Conservation (phyloP, 1,284 basidiomycete genomes). For the Heimioporus punctisporus region DNA sequence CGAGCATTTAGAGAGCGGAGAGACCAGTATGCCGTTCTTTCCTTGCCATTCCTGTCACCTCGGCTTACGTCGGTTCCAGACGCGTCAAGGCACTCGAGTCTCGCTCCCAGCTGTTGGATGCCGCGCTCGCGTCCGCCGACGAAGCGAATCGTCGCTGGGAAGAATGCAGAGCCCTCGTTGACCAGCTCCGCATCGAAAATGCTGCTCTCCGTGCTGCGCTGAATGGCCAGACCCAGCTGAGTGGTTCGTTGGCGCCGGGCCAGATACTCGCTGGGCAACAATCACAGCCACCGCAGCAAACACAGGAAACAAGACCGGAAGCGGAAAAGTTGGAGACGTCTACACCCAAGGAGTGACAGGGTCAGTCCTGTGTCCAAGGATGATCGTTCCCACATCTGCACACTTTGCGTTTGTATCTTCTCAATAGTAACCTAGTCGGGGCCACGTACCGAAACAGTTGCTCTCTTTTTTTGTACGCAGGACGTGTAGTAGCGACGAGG, state of each 20-base stretch:
- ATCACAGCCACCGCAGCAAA: constrained; percentile 22
- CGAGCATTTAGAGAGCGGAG: constrained; percentile 82
- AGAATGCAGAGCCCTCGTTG: constrained; percentile 79
- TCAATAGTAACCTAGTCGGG: constrained; percentile 4
- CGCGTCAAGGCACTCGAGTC: constrained; percentile 85
- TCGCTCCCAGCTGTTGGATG: constrained; percentile 78
- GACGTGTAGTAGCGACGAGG: constrained; percentile 17
- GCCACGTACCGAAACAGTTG: constrained; percentile 19
- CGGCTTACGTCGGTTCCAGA: constrained; percentile 37
- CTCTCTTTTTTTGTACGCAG: constrained; percentile 1
- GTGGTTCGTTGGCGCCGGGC: constrained; percentile 23
- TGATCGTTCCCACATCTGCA: constrained; percentile 1
- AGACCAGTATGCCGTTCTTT: constrained; percentile 63
- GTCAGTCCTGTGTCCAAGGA: background rate
- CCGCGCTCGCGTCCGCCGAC: constrained; percentile 80
- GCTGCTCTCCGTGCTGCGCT: constrained; percentile 57
- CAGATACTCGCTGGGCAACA: constrained; percentile 26
- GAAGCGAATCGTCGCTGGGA: constrained; percentile 87
- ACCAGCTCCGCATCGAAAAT: constrained; percentile 82
- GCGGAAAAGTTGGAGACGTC: constrained; percentile 30
- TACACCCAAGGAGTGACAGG: constrained; percentile 22
- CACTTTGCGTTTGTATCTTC: constrained; percentile 3
- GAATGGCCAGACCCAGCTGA: constrained; percentile 40
- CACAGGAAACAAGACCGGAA: constrained; percentile 28
- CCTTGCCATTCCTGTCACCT: constrained; percentile 11